These are phyloP conservation scores for Podila epigama DNA, from an alignment of 192 early-diverging fungal species.

Conservation along the genomic window DNA sequence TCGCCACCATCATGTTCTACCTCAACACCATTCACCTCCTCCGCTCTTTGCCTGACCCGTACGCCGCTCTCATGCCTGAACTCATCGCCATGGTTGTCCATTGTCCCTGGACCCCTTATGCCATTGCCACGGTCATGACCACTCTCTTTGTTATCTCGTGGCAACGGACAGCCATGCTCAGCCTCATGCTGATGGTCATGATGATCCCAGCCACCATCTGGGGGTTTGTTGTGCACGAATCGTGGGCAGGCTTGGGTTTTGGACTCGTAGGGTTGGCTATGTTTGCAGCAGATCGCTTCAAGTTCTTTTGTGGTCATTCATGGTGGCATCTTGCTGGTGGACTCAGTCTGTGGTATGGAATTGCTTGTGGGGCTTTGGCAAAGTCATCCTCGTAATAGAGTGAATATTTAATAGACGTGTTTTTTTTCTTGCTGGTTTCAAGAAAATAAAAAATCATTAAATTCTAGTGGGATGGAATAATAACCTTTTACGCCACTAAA, in stretches of 20 bases:
- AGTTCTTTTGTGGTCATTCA: conserved; percentile 43
- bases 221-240: conserved; percentile 37
- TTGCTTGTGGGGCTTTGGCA: conserved; percentile 23
- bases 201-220: conserved; percentile 47
- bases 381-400: too few species aligned
- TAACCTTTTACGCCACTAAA: too few species aligned
- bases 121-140: conserved; percentile 18
- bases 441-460: too few species aligned
- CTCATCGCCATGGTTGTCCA: conserved; percentile 22
- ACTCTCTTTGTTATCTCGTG: conserved; percentile 39
- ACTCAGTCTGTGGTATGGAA: conserved; percentile 33
- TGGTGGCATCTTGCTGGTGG: conserved; percentile 44
- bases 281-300: conserved; percentile 42
- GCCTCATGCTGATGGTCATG: conserved; percentile 42
- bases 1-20: conserved; percentile 52
- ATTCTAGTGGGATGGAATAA: too few species aligned
- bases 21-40: conserved; percentile 38
- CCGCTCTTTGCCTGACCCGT: conserved; percentile 24
- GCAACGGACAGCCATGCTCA: conserved; percentile 45
- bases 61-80: conserved; percentile 20
- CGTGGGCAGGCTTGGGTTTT: conserved; percentile 24
- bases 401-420: too few species aligned
- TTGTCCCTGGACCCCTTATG: conserved; percentile 29
- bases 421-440: too few species aligned
- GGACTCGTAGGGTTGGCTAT: conserved; percentile 34